Base-by-base conservation (phyloP, 164 flowering plant genomes). In the Chimonanthus salicifolius region DNA sequence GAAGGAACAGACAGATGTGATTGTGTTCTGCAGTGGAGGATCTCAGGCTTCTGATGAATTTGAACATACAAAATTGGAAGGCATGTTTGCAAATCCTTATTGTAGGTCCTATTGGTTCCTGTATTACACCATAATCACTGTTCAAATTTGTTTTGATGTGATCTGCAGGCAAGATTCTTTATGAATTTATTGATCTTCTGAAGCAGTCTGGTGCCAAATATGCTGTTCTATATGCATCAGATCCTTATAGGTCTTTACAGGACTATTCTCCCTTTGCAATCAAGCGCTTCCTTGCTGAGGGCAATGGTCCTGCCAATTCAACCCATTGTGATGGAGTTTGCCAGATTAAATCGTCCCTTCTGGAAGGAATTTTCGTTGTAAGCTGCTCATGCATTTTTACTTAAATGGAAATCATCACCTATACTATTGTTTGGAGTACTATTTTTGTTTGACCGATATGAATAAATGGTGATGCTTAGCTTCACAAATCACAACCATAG, bases 311-410 rank as follows among this genome's bases (percentile, higher is more conserved):
- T 62, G 68, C 71, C 50, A 82, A 85, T 75, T 75, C 88, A 58
- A 83, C 86, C 21, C 13, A 10, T 49, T 94, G 98, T 77, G 92
- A 92, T 84, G 89, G 84, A 83, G 87, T 91, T 81, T 92, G 98
- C 87, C 87, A 85, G 82, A 83, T 90, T 16, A 92, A 90, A 75
- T 85, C 97, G 69, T 84, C 92, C 47, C 89, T 94, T 74, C 79
- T 94, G 67, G 97, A 94, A 82, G 97, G 95, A 49, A 65, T 87
- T 69, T 63, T 94, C 63, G 95, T 89, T 74, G 98, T 93, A 86
- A 88, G 94, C 89, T 71, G 46, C 78, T 18, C 33, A 4, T 8
- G 49, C 68, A 46, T 11, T 71, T 68, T 33, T 33, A 33, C 33
- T 33, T 33, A 33, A 33, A 33, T 33, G 33, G 33, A 33, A 33